These are phyloP conservation scores for Rhizopogon roseolus DNA, from an alignment of 768 basidiomycete genomes.

Conservation along the genomic window DNA sequence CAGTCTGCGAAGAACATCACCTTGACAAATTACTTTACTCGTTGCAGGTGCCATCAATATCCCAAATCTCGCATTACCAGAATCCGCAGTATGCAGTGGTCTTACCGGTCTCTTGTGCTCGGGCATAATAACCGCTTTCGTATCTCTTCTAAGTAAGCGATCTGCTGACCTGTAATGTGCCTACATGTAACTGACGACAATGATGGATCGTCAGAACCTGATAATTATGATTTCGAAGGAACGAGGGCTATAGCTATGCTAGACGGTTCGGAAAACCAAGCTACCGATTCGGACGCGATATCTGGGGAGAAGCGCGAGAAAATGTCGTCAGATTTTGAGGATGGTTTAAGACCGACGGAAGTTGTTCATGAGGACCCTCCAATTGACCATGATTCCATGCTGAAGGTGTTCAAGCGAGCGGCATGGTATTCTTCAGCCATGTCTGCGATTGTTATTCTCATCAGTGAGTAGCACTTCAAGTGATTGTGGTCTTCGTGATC, in stretches of 20 bases:
- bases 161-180: slow-evolving; percentile 8
- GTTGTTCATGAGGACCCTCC: not conserved
- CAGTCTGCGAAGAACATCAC: not conserved
- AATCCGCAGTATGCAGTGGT: slow-evolving; percentile 31
- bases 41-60: slow-evolving; percentile 26
- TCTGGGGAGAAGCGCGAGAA: slow-evolving; percentile 7
- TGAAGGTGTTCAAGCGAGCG: slow-evolving; percentile 24
- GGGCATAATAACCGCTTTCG: slow-evolving; percentile 23
- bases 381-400: slow-evolving; percentile 8
- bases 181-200: not conserved
- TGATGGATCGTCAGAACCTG: slow-evolving; percentile 16
- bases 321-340: not conserved
- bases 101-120: slow-evolving; percentile 27
- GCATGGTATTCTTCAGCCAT: slow-evolving; percentile 23
- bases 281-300: not conserved
- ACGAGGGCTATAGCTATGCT: slow-evolving; percentile 28
- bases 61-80: slow-evolving; percentile 27
- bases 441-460: slow-evolving; percentile 21
- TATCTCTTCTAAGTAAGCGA: slow-evolving; percentile 24
- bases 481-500: no score
- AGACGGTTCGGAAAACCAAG: slow-evolving; percentile 5
- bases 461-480: slow-evolving; percentile 13
- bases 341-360: not conserved
- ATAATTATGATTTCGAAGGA: slow-evolving; percentile 29
- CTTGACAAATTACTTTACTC: not conserved